Evolutionary conservation across 352 stramenopile species (phyloP).

Genomic region (Phytophthora hibernalis): DNA sequence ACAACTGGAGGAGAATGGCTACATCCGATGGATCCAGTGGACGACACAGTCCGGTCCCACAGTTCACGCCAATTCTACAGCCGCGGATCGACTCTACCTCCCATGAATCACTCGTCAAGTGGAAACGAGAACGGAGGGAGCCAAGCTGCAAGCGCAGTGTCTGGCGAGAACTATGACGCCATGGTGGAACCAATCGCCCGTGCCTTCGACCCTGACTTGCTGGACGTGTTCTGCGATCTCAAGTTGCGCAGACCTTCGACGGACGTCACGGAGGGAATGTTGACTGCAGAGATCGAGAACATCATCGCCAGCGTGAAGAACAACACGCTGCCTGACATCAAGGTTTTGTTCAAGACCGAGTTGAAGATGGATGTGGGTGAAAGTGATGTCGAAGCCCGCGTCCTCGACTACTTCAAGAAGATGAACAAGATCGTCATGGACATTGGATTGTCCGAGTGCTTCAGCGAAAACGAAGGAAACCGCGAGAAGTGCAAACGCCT

Average conservation of each 20-base stretch:
- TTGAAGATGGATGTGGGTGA: neutral
- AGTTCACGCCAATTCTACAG: too few relatives aligned
- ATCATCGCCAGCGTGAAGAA: neutral
- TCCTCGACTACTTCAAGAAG: neutral
- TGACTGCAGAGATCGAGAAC: neutral
- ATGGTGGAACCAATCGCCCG: neutral
- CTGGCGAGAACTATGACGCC: neutral
- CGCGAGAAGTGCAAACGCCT: neutral
- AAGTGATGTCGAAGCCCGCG: neutral
- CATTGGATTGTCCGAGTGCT: neutral
- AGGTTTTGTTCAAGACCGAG: neutral
- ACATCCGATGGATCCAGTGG: too few relatives aligned
- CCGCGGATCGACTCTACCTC: too few relatives aligned
- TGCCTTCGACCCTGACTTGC: neutral
- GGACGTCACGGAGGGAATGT: neutral
- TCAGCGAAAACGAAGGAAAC: neutral
- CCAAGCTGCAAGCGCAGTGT: conserved; percentile 1
- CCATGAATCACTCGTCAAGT: too few relatives aligned
- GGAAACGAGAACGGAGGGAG: too few relatives aligned
- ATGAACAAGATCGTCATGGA: neutral
- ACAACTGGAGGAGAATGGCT: too few relatives aligned
- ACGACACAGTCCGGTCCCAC: too few relatives aligned
- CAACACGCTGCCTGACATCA: neutral
- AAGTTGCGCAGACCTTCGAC: neutral
- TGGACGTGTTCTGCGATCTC: neutral